phyloP scores from a whole-genome alignment of 306 rosid species.

The Coriaria nepalensis region DNA sequence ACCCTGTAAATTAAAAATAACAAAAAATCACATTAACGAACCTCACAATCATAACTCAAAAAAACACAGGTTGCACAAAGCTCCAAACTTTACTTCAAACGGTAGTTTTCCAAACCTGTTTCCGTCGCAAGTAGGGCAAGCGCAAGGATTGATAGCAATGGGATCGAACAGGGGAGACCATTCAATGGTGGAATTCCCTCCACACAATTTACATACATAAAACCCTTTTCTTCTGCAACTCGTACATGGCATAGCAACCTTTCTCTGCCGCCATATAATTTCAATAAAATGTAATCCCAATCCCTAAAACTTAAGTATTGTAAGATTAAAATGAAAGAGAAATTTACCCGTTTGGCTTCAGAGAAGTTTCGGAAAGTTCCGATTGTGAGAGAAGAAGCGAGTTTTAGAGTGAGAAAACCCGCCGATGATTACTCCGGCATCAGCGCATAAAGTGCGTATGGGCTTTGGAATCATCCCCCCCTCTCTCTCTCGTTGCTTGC shows the following conservation, averaged over 20 bases:
- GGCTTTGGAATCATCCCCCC: constrained; percentile 35
- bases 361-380: constrained; percentile 33
- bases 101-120: constrained; percentile 38
- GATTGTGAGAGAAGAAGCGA: constrained; percentile 50
- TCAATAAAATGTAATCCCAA: constrained; percentile 1
- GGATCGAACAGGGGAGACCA: constrained; percentile 92
- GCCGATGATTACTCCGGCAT: constrained; percentile 39
- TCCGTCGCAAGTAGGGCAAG: constrained; percentile 93
- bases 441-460: constrained; percentile 25
- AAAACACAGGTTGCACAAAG: constrained; percentile 1
- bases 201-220: constrained; percentile 72
- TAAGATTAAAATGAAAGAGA: background rate
- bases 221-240: constrained; percentile 75
- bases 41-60: constrained; percentile 8
- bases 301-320: background rate
- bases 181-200: constrained; percentile 52
- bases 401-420: constrained; percentile 50
- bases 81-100: no score
- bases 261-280: constrained; percentile 30
- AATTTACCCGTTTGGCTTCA: constrained; percentile 61
- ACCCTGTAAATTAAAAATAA: constrained; percentile 41
- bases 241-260: constrained; percentile 48
- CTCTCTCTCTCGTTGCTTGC: background rate
- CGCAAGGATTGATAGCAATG: constrained; percentile 77
- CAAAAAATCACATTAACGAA: background rate